Conservation (phyloP, 768 basidiomycete genomes). For the Suillus plorans region DNA sequence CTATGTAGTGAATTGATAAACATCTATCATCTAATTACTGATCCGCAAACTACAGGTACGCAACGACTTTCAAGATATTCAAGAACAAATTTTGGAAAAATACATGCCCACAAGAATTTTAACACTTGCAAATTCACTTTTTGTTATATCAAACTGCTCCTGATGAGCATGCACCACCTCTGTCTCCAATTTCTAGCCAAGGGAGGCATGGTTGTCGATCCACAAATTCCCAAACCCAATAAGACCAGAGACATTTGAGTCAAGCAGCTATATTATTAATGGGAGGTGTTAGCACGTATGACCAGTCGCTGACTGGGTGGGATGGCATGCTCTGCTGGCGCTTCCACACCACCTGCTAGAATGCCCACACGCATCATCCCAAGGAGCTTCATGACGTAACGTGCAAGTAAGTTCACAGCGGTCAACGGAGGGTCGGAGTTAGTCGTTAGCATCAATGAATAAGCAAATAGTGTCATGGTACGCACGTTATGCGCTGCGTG, state of each 20-base stretch:
- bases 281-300: slow-evolving; percentile 19
- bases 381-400: slow-evolving; percentile 44
- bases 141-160: neutral
- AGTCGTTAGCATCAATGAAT: neutral
- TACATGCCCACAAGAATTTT: neutral
- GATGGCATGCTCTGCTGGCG: slow-evolving; percentile 39
- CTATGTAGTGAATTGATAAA: neutral
- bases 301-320: slow-evolving; percentile 46
- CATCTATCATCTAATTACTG: neutral
- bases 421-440: neutral
- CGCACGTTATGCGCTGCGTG: slow-evolving; percentile 79
- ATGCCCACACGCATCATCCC: slow-evolving; percentile 78
- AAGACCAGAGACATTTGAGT: neutral
- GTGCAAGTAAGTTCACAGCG: neutral
- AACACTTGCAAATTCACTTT: neutral
- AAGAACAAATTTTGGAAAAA: neutral
- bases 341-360: slow-evolving; percentile 63
- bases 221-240: neutral
- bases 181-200: neutral
- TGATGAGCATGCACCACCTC: neutral
- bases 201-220: neutral
- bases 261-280: neutral
- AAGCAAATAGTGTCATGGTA: slow-evolving; percentile 14
- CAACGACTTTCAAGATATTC: neutral
- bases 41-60: neutral